A percentile compares a stretch with the other conserved stretches of the same genome.
These are phyloP conservation scores for Talaromyces trachyspermus DNA, from an alignment of 495 filamentous ascomycete genomes.

Conservation along the genomic window DNA sequence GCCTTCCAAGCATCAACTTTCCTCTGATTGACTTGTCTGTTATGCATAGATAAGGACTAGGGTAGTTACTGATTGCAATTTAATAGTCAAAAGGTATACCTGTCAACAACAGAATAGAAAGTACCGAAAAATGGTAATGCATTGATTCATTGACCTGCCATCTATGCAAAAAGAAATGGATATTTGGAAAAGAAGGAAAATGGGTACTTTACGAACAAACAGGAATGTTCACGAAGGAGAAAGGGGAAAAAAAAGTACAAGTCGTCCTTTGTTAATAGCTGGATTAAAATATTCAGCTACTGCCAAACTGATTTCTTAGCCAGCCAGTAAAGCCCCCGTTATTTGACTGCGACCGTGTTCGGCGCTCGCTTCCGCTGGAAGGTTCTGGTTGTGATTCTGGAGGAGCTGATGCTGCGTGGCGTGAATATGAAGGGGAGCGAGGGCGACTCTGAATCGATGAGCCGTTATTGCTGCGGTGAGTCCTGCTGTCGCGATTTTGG, in stretches of 20 bases:
- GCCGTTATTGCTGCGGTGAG: not conserved
- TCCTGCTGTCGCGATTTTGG: not conserved
- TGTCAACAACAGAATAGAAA: no score
- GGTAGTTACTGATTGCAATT: no score
- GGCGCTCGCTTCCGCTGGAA: conserved; percentile 17
- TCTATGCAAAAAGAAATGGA: no score
- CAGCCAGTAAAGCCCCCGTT: conserved; percentile 28
- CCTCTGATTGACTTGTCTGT: no score
- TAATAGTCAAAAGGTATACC: no score
- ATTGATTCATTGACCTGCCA: no score
- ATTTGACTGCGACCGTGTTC: conserved; percentile 4
- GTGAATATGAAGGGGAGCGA: not conserved
- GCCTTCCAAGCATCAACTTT: no score
- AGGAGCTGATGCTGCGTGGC: not conserved
- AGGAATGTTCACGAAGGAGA: no score
- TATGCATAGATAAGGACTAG: no score
- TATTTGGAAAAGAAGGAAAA: no score
- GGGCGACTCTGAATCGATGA: not conserved
- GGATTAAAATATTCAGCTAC: conserved; percentile 11
- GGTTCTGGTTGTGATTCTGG: conserved; percentile 12
- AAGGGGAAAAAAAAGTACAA: not conserved
- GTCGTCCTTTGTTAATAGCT: not conserved
- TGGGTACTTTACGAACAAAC: no score
- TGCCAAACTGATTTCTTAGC: conserved; percentile 33
- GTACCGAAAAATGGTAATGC: no score